Conservation (phyloP, 75 land plant genomes). For the Chamaecyparis obtusa region DNA sequence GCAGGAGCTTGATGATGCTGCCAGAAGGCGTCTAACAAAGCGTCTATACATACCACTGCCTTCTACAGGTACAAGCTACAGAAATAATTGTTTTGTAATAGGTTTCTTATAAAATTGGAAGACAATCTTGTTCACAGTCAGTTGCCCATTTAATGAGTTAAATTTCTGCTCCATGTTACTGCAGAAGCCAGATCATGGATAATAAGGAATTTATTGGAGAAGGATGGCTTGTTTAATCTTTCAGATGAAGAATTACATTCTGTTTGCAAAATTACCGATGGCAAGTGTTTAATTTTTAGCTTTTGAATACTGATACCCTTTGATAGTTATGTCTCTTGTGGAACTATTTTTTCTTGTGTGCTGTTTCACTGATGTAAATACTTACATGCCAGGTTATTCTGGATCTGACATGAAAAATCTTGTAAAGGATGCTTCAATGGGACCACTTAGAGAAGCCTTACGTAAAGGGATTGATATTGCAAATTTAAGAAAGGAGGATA, state of each 20-base stretch:
- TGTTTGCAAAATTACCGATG: slow-evolving; percentile 88
- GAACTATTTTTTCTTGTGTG: not conserved
- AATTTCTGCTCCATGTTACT: slow-evolving; percentile 15
- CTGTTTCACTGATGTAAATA: slow-evolving; percentile 3
- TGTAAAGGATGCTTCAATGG: slow-evolving; percentile 98
- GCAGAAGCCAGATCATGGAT: slow-evolving; percentile 98
- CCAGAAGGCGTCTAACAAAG: slow-evolving; percentile 87
- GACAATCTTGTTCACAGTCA: not conserved
- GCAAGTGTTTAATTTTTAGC: slow-evolving; percentile 22
- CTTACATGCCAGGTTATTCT: slow-evolving; percentile 73
- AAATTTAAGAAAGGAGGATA: slow-evolving; percentile 72
- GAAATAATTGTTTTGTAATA: not conserved
- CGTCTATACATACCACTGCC: slow-evolving; percentile 96
- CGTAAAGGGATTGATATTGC: slow-evolving; percentile 83
- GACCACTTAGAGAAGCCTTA: slow-evolving; percentile 95
- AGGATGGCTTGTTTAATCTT: slow-evolving; percentile 87
- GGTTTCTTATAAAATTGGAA: not conserved
- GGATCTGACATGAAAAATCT: slow-evolving; percentile 98
- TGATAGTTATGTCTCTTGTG: not conserved
- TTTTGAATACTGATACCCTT: not conserved
- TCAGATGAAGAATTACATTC: slow-evolving; percentile 64
- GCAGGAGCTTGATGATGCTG: slow-evolving; percentile 98
- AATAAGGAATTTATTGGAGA: slow-evolving; percentile 71
- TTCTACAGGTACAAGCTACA: slow-evolving; percentile 58
- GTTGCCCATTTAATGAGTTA: not conserved